These are phyloP conservation scores for Gymnopilus junonius DNA, from an alignment of 768 basidiomycete genomes.

Conservation along the genomic window DNA sequence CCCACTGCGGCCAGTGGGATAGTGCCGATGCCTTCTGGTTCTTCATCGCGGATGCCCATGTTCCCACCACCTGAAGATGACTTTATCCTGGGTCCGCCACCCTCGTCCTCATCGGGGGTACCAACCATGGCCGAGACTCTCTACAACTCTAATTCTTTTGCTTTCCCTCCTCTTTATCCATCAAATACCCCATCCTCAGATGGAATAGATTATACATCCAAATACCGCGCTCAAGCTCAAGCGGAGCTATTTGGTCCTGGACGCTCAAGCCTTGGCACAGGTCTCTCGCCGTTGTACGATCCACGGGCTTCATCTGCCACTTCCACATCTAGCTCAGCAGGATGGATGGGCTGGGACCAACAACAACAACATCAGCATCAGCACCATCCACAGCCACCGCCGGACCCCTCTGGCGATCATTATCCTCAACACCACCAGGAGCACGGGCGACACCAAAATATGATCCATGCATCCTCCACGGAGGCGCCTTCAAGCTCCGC, in stretches of 20 bases:
- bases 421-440: conserved; percentile 4
- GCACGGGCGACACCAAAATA: conserved; percentile 4
- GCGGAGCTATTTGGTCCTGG: conserved; percentile 20
- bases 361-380: conserved; percentile 11
- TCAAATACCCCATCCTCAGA: conserved; percentile 4
- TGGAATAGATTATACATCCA: conserved; percentile 45
- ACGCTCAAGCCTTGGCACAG: conserved; percentile 19
- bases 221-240: conserved; percentile 36
- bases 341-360: conserved; percentile 18
- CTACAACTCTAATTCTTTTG: conserved; percentile 28
- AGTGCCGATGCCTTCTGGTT: conserved; percentile 11
- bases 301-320: conserved; percentile 12
- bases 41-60: conserved; percentile 31
- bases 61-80: conserved; percentile 39
- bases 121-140: conserved; percentile 19
- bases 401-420: not conserved
- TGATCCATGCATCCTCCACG: conserved; percentile 9
- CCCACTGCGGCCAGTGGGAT: conserved; percentile 18
- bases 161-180: conserved; percentile 26
- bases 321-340: conserved; percentile 8
- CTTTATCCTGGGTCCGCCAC: conserved; percentile 45
- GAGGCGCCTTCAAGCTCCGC: not conserved
- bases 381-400: conserved; percentile 7
- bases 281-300: conserved; percentile 23
- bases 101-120: conserved; percentile 11